Evolutionary conservation across 257 asterid species (phyloP), one percentile per base, ranked within the genome.

Genomic region (Primulina huaijiensis): DNA sequence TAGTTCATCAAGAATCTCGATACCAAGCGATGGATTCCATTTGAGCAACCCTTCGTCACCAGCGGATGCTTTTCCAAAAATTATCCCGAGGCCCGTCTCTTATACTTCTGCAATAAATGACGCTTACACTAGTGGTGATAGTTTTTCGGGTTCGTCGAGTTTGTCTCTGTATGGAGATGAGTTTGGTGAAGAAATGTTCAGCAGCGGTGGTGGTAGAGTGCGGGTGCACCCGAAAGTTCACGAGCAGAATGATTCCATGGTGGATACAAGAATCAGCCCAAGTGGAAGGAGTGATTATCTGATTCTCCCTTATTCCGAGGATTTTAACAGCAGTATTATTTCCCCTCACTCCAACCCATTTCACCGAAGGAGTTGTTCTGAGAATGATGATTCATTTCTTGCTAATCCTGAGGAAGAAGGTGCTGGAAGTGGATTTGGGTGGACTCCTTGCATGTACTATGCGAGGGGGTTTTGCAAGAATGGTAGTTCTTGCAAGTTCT

Each of bases 291-390:
- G 97, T 64, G 95, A 90, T 38, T 85, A 95, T 17, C 75, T 84
- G 55, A 73, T 78, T 37, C 89, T 85, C 69, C 96, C 90, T 12
- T 84, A 76, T 37, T 84, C 89, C 3, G 92, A 76, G 76, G 88
- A 77, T 38, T 85, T 60, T 16, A 46, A 46, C 17, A 82, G 74
- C 72, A 69, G 61, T 74, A 10, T 73, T n/a, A 40, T 65, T 6
- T 62, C 77, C n/a, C 77, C 80, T 12, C 85, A 65, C 25, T 69
- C 71, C 37, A 85, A 75, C 65, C 87, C 82, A 4, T 79, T 83
- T 69, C 99, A 87, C 61, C 75, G 92, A 66, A 77, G 99, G 81
- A 89, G 97, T 77, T 86, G 90, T 55, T 91, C 99, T 2, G 96
- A 84, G 2, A 88, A 85, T 62, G 97, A 91, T 70, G 99, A 83